Conservation (phyloP, 495 filamentous ascomycete genomes). For the Penicillium salamii region DNA sequence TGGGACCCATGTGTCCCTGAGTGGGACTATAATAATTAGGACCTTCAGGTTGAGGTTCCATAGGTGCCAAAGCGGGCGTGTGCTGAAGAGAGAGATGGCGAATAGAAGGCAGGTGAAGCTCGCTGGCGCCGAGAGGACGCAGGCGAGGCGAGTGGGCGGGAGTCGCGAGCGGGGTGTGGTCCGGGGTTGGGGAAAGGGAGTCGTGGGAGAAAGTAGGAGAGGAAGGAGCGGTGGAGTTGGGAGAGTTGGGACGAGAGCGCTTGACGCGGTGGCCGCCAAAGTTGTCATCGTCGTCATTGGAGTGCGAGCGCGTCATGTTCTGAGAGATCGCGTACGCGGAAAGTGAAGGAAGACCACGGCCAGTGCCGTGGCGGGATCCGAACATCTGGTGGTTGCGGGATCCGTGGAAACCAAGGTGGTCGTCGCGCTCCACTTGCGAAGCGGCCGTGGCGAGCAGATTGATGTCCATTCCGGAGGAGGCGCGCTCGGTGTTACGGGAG, state of each 20-base stretch:
- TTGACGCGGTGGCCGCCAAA: conserved; percentile 76
- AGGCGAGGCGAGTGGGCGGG: conserved; percentile 94
- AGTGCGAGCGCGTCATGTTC: conserved; percentile 87
- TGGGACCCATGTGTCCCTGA: conserved; percentile 57
- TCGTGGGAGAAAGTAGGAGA: conserved; percentile 98
- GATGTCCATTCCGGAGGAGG: conserved; percentile 68
- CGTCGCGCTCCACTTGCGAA: conserved; percentile 81
- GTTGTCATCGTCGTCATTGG: conserved; percentile 77
- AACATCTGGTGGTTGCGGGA: conserved; percentile 48
- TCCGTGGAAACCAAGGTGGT: conserved; percentile 46
- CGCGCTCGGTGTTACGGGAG: conserved; percentile 49
- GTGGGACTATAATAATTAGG: conserved; percentile 57
- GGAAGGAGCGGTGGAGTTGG: conserved; percentile 90
- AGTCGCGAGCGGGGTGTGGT: conserved; percentile 93
- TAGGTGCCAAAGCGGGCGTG: conserved; percentile 85
- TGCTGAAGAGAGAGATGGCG: conserved; percentile 83
- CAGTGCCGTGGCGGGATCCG: conserved; percentile 52
- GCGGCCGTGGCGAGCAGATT: conserved; percentile 89
- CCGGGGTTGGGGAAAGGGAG: conserved; percentile 91
- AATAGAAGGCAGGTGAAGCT: conserved; percentile 81
- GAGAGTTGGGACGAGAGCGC: conserved; percentile 87
- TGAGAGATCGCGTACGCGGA: conserved; percentile 77
- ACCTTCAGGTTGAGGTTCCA: conserved; percentile 73
- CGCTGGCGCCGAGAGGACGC: conserved; percentile 66
- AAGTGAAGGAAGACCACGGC: conserved; percentile 69